Evolutionary conservation across 805 yeast species (phyloP), one percentile per base, ranked within the genome.

Genomic region (Kluyveromyces starmeri): DNA sequence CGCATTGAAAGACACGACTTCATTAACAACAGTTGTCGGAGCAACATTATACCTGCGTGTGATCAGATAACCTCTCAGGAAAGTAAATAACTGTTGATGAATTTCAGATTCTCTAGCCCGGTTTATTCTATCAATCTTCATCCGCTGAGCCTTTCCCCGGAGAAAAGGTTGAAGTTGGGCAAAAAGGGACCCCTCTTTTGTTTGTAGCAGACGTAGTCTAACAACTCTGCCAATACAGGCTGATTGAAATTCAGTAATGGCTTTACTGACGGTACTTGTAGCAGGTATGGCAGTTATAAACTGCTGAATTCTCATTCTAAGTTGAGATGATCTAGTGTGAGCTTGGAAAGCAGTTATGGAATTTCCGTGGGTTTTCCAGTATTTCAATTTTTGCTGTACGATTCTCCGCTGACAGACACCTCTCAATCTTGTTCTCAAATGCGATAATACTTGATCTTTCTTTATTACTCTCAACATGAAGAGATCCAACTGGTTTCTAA

Each of bases 1-100:
- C 1, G 83, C 67, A 54, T 83, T 92, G 3, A 82, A 41, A 2
- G 53, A 50, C 2, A 66, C 48, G 2, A 75, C 47, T 2, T 62
- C 48, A 29, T 26, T 34, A 33, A 17, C 40, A 20, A 30, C 19
- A 9, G 13, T 19, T 8, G 11, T 20, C 5, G 26, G 15, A 12
- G 26, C 23, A 8, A n/a, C 19, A 7, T 6, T 22, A 18, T 30
- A 30, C 22, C n/a, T 21, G 12, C 19, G n/a, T 6, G 26, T n/a
- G 4, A 20, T 17, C 5, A 30, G 9, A 15, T 30, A 35, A n/a
- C 41, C 41, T 19, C 24, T 38, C 9, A 38, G 14, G 9, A 19
- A 4, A 2, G 38, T 34, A 2, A 28, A 20, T 12, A 38, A 13
- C 7, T 17, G 7, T 16, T 17, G 20, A 7, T 27, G 16, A 9